These are phyloP conservation scores for Xylariales sp. DNA, from an alignment of 2,329 filamentous ascomycete genomes.

Conservation along the genomic window DNA sequence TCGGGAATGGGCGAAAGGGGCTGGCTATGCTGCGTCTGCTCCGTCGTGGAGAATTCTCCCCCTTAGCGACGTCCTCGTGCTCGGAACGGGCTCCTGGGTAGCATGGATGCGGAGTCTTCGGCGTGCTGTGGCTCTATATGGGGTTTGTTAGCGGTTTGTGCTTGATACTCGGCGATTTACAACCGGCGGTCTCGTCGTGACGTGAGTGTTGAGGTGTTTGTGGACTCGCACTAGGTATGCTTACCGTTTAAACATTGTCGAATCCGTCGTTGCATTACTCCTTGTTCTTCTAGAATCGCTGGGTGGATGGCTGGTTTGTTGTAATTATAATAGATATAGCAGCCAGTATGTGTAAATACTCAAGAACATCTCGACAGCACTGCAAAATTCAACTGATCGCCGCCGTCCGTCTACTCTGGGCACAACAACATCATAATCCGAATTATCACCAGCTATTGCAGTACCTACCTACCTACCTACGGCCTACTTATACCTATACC, in stretches of 20 bases:
- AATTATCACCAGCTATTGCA: too few species aligned
- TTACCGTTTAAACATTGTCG: slow-evolving; percentile 2
- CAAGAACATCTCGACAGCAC: too few species aligned
- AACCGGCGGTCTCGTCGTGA: background rate
- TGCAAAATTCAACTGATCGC: too few species aligned
- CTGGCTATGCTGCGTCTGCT: background rate
- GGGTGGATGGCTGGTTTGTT: background rate
- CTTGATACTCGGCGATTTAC: background rate
- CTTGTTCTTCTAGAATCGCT: background rate
- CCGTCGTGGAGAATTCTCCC: slow-evolving; percentile 17
- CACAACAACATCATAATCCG: too few species aligned
- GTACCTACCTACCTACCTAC: too few species aligned
- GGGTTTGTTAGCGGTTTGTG: background rate
- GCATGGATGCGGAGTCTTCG: slow-evolving; percentile 39
- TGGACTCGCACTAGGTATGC: background rate
- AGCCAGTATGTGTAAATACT: background rate
- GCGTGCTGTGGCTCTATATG: background rate
- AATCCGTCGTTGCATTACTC: background rate
- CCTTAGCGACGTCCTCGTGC: slow-evolving; percentile 38
- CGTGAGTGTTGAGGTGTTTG: background rate
- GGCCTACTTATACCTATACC: slow-evolving; percentile 13
- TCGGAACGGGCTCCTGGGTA: slow-evolving; percentile 41
- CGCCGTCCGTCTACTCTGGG: too few species aligned
- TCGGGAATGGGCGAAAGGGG: background rate
- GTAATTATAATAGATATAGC: slow-evolving; percentile 4